phyloP scores from a whole-genome alignment of 2,329 filamentous ascomycete genomes.

The Iodosphaeria phyllophila region DNA sequence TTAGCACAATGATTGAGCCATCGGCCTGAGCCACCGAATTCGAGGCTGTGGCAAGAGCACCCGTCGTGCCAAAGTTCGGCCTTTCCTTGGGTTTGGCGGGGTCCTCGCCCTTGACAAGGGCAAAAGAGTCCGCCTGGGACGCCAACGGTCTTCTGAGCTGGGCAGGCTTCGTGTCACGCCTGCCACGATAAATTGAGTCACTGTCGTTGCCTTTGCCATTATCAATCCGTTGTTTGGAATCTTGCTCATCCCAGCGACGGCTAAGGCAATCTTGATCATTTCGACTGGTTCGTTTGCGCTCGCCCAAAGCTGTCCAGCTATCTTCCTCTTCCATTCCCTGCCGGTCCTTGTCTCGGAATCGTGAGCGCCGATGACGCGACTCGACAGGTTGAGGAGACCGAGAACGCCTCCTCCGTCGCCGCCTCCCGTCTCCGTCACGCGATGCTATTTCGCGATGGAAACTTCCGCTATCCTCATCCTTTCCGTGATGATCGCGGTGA shows the following conservation, averaged over 20 bases:
- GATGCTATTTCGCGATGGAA: slow-evolving; percentile 1
- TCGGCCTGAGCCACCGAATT: slow-evolving; percentile 57
- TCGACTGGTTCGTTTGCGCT: too few species aligned
- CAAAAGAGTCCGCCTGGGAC: slow-evolving; percentile 40
- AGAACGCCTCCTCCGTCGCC: slow-evolving; percentile 9
- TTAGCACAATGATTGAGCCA: slow-evolving; percentile 62
- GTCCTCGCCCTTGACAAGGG: slow-evolving; percentile 29
- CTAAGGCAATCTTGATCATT: too few species aligned
- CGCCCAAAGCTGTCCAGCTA: slow-evolving; percentile 16
- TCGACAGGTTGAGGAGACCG: slow-evolving; percentile 9
- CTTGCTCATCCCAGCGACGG: too few species aligned
- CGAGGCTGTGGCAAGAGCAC: slow-evolving; percentile 69
- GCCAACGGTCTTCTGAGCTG: slow-evolving; percentile 32
- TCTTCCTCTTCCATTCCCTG: slow-evolving; percentile 10
- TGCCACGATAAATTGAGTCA: slow-evolving; percentile 5
- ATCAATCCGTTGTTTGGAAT: too few species aligned
- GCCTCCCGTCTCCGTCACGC: slow-evolving; percentile 6
- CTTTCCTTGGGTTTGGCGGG: slow-evolving; percentile 56
- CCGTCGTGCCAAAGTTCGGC: slow-evolving; percentile 69
- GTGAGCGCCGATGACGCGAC: slow-evolving; percentile 5
- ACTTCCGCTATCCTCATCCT: not conserved
- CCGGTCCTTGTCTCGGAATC: slow-evolving; percentile 10
- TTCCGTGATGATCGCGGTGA: not conserved
- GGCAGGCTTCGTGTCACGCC: slow-evolving; percentile 11
- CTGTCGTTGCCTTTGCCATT: slow-evolving; percentile 7